phyloP scores from a whole-genome alignment of 2,329 filamentous ascomycete species.

The Monosporascus sp. region DNA sequence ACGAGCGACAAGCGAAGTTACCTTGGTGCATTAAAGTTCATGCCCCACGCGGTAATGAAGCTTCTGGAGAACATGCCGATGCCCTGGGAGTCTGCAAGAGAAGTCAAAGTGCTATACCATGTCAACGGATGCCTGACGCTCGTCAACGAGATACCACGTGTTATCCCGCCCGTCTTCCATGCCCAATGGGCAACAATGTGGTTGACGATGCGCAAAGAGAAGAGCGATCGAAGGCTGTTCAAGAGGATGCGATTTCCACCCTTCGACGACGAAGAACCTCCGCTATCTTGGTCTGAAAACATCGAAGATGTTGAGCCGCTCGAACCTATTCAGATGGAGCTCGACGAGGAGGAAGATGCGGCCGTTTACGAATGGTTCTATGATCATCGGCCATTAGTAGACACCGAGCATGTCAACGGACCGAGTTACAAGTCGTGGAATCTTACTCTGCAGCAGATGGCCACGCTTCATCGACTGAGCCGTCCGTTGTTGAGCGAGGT shows the following conservation, averaged over 20 bases:
- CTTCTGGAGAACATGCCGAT: constrained; percentile 99
- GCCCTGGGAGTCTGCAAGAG: constrained; percentile 95
- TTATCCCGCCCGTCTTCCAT: constrained; percentile 96
- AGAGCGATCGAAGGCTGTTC: constrained; percentile 91
- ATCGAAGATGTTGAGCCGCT: constrained; percentile 97
- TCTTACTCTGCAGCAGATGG: constrained; percentile 88
- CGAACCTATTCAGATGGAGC: constrained; percentile 97
- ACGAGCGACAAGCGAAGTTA: constrained; percentile 98
- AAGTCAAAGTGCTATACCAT: constrained; percentile 97
- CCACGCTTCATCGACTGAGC: constrained; percentile 86
- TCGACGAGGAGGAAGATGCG: constrained; percentile 88
- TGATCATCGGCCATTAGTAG: constrained; percentile 82
- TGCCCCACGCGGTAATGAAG: constrained; percentile 97
- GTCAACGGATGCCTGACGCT: constrained; percentile 95
- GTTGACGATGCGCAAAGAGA: constrained; percentile 96
- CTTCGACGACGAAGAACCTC: constrained; percentile 97
- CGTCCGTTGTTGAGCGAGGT: constrained; percentile 86
- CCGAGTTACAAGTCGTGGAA: constrained; percentile 98
- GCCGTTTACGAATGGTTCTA: constrained; percentile 97
- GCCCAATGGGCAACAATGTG: constrained; percentile 99
- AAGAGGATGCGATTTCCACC: constrained; percentile 99
- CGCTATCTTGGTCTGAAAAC: constrained; percentile 96
- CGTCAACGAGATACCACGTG: constrained; percentile 92
- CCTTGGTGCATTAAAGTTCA: constrained; percentile 94
- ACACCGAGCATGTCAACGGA: constrained; percentile 91